Conservation (phyloP, 495 filamentous ascomycete genomes). For the Baudoinia panamericana region DNA sequence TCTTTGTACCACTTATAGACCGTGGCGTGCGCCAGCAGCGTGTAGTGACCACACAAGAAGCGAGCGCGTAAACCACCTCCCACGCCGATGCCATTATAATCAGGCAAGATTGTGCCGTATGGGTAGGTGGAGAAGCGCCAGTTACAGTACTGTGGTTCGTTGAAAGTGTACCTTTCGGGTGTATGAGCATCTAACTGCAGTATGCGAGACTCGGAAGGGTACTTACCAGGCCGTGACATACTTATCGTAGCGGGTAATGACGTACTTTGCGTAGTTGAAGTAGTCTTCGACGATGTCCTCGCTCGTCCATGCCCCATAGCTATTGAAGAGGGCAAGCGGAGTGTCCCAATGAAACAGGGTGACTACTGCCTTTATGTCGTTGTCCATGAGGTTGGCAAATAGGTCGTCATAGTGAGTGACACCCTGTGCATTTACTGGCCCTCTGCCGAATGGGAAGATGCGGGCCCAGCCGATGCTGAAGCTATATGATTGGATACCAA, state of each 20-base stretch:
- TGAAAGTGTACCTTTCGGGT: conserved; percentile 35
- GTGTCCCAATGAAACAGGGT: conserved; percentile 27
- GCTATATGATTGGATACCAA: conserved; percentile 24
- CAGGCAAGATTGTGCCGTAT: conserved; percentile 5
- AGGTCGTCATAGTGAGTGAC: conserved; percentile 24
- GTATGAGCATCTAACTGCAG: too few species aligned
- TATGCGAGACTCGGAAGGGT: too few species aligned
- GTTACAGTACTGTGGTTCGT: conserved; percentile 25
- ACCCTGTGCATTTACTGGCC: conserved; percentile 21
- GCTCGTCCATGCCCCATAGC: conserved; percentile 21
- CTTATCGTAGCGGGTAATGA: conserved; percentile 20
- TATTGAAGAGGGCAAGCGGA: conserved; percentile 23
- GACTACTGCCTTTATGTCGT: conserved; percentile 18
- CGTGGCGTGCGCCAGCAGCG: conserved; percentile 26
- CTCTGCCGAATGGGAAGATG: conserved; percentile 25
- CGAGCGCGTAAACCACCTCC: conserved; percentile 2
- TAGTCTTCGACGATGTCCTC: conserved; percentile 21
- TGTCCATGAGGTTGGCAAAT: conserved; percentile 16
- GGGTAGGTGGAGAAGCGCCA: conserved; percentile 11
- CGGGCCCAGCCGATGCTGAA: conserved; percentile 25
- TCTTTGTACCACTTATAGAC: conserved; percentile 29
- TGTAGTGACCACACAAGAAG: conserved; percentile 27
- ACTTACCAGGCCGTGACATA: conserved; percentile 23
- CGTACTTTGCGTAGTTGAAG: conserved; percentile 18
- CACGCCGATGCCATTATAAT: conserved; percentile 8